Evolutionary conservation across 2,329 filamentous ascomycete species (phyloP).

Genomic region (Cyclaneusma minus): DNA sequence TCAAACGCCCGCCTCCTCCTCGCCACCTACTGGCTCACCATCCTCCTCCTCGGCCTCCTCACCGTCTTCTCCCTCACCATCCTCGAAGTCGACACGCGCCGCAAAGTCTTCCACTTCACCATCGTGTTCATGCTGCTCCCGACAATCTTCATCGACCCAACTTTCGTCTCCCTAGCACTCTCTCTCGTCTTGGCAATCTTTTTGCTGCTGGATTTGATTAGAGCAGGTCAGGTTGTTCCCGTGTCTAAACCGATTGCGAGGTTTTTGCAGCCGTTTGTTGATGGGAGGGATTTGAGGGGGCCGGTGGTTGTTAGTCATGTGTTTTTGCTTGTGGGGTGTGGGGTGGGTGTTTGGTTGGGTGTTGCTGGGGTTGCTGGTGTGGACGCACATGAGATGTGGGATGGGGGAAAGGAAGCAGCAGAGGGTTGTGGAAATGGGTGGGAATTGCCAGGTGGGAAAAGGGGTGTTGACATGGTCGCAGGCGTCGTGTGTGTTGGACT

Average conservation of each 20-base stretch:
- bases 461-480: constrained; percentile 80
- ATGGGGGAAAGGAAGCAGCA: no score
- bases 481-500: constrained; percentile 91
- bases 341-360: constrained; percentile 91
- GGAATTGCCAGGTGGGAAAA: constrained; percentile 53
- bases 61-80: constrained; percentile 62
- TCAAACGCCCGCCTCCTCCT: constrained; percentile 73
- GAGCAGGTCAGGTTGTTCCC: constrained; percentile 82
- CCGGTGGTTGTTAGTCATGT: constrained; percentile 95
- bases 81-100: constrained; percentile 85
- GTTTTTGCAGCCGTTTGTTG: constrained; percentile 87
- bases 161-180: constrained; percentile 69
- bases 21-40: constrained; percentile 53
- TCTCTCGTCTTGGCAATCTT: constrained; percentile 69
- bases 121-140: constrained; percentile 95
- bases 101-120: constrained; percentile 96
- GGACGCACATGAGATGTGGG: no score
- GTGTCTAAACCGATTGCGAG: constrained; percentile 70
- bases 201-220: constrained; percentile 72
- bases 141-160: constrained; percentile 71
- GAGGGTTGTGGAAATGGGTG: no score
- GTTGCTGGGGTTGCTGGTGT: no score
- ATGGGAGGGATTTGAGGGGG: constrained; percentile 81
- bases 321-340: constrained; percentile 87
- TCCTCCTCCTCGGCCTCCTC: constrained; percentile 56